A percentile compares a stretch with the other conserved stretches of the same genome.
Evolutionary conservation across 1,139 yeast species (phyloP).

Genomic region (Pichia sp.): DNA sequence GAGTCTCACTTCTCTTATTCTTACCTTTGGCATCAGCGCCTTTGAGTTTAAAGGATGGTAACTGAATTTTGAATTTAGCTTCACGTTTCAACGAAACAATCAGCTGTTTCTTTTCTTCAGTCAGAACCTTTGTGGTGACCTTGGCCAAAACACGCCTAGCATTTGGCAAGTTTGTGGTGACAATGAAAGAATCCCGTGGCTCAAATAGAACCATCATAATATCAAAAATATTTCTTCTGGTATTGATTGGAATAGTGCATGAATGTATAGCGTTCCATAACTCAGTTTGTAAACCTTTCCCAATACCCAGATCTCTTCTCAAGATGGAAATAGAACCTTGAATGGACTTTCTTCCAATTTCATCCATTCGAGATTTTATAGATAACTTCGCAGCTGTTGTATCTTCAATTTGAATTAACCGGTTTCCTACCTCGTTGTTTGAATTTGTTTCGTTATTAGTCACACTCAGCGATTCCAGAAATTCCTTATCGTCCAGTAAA

Average conservation of each 20-base stretch:
- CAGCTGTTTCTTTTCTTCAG: slow-evolving; percentile 18
- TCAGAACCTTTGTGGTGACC: slow-evolving; percentile 33
- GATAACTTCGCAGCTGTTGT: slow-evolving; percentile 29
- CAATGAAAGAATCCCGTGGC: slow-evolving; percentile 52
- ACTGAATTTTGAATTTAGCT: slow-evolving; percentile 25
- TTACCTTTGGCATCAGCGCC: slow-evolving; percentile 4
- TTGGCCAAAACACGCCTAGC: slow-evolving; percentile 59
- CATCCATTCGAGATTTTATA: slow-evolving; percentile 42
- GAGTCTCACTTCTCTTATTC: not conserved
- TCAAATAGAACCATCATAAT: slow-evolving; percentile 58
- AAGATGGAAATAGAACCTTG: slow-evolving; percentile 60
- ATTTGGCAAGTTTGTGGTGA: slow-evolving; percentile 58
- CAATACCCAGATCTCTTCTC: slow-evolving; percentile 56
- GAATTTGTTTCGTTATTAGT: slow-evolving; percentile 1
- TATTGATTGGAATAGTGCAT: slow-evolving; percentile 49
- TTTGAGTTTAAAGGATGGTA: slow-evolving; percentile 22
- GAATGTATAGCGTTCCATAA: slow-evolving; percentile 69
- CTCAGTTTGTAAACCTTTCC: slow-evolving; percentile 48
- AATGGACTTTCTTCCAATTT: slow-evolving; percentile 38
- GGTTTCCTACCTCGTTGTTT: slow-evolving; percentile 18
- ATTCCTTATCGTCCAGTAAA: slow-evolving; percentile 51
- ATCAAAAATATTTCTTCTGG: slow-evolving; percentile 57
- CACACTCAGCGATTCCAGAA: slow-evolving; percentile 23
- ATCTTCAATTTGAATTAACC: slow-evolving; percentile 45
- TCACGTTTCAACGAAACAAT: slow-evolving; percentile 22